Evolutionary conservation across 306 rosid genomes (phyloP).

Genomic region (Leucaena leucocephala): DNA sequence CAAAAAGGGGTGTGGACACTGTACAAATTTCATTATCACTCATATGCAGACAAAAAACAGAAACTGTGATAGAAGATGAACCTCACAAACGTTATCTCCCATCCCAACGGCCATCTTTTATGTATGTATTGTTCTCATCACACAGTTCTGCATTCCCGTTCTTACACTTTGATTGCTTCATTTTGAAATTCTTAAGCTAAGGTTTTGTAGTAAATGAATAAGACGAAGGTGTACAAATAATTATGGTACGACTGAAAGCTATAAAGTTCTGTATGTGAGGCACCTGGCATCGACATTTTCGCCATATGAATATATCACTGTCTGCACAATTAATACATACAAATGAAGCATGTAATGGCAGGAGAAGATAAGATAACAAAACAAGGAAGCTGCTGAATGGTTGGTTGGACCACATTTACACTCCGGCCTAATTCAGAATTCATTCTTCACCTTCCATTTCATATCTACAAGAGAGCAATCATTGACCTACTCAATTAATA

Average conservation of each 20-base stretch:
- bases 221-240: background rate
- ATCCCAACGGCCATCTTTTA: background rate
- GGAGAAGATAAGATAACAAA: background rate
- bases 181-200: background rate
- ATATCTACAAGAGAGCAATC: background rate
- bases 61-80: slow-evolving; percentile 36
- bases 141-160: background rate
- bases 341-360: background rate
- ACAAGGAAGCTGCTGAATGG: background rate
- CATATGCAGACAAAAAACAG: slow-evolving; percentile 31
- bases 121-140: background rate
- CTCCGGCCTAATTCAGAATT: background rate
- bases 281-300: slow-evolving; percentile 17
- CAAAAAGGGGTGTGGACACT: slow-evolving; percentile 29
- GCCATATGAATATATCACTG: background rate
- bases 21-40: slow-evolving; percentile 2
- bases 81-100: slow-evolving; percentile 71
- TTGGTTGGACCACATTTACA: background rate
- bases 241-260: background rate
- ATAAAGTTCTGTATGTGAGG: background rate
- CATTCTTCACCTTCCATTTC: slow-evolving; percentile 12
- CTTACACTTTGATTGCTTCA: background rate
- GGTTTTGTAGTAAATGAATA: background rate
- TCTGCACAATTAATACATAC: background rate
- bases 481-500: background rate